Conservation (phyloP, 2,329 filamentous ascomycete species). For the Colletotrichum caudatum region DNA sequence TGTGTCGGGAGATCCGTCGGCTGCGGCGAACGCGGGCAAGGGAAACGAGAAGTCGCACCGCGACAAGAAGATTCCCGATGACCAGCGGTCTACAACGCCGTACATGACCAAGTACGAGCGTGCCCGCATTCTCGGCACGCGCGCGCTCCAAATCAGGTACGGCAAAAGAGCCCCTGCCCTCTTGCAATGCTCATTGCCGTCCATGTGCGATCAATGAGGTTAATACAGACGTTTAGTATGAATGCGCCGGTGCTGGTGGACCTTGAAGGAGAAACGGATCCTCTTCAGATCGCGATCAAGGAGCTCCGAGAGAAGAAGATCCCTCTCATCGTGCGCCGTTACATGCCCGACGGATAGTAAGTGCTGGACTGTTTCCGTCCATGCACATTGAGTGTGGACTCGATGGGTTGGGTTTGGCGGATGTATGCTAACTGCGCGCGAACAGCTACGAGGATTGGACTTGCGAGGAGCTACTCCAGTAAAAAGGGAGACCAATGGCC, state of each 20-base stretch:
- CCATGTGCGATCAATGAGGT: slow-evolving; percentile 20
- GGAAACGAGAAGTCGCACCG: slow-evolving; percentile 68
- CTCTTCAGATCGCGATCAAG: slow-evolving; percentile 96
- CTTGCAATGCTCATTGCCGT: not conserved
- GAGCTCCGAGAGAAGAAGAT: slow-evolving; percentile 99
- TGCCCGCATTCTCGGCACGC: slow-evolving; percentile 91
- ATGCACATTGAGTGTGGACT: slow-evolving; percentile 10
- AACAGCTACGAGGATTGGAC: slow-evolving; percentile 97
- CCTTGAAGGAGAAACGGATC: slow-evolving; percentile 96
- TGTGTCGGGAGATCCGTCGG: slow-evolving; percentile 71
- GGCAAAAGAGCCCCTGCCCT: slow-evolving; percentile 45
- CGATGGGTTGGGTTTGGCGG: not conserved
- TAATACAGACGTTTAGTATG: slow-evolving; percentile 71
- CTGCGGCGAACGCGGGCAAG: slow-evolving; percentile 66
- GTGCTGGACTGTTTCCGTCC: slow-evolving; percentile 52
- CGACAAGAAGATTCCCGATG: slow-evolving; percentile 91
- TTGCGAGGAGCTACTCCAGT: slow-evolving; percentile 89
- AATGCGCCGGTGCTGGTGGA: slow-evolving; percentile 97
- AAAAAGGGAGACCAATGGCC: slow-evolving; percentile 21
- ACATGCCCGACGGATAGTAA: slow-evolving; percentile 96
- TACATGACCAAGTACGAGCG: slow-evolving; percentile 99
- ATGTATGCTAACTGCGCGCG: slow-evolving; percentile 42
- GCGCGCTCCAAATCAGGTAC: slow-evolving; percentile 95
- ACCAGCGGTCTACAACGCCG: slow-evolving; percentile 90
- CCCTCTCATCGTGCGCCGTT: slow-evolving; percentile 91